Evolutionary conservation across 768 basidiomycete genomes (phyloP).

Genomic region (Leccinellum albellum): DNA sequence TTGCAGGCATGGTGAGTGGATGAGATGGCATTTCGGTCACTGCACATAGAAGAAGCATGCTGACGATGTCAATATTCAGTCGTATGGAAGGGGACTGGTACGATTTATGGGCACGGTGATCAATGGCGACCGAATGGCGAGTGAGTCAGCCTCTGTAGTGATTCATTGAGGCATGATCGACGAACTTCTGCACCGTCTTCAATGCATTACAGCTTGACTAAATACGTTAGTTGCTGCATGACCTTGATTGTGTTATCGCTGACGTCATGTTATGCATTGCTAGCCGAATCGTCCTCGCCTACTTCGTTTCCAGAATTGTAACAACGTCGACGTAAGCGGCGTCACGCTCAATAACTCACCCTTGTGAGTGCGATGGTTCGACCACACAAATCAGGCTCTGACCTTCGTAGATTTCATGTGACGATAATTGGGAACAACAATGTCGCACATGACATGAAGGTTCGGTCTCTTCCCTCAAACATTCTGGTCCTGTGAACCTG

Average conservation of each 20-base stretch:
- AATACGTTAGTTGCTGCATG: neutral
- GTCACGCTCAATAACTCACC: constrained; percentile 14
- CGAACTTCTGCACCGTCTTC: neutral
- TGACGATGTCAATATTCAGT: neutral
- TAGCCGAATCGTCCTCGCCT: constrained; percentile 6
- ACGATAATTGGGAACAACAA: constrained; percentile 5
- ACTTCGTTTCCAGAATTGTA: constrained; percentile 3
- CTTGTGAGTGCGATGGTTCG: neutral
- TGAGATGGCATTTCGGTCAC: neutral
- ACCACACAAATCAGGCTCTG: neutral
- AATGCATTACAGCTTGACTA: neutral
- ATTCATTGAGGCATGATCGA: neutral
- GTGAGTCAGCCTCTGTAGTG: neutral
- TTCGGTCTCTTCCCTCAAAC: neutral
- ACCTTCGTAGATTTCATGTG: constrained; percentile 11
- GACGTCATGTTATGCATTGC: neutral
- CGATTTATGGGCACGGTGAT: constrained; percentile 7
- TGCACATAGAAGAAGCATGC: neutral
- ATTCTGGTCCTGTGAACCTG: neutral
- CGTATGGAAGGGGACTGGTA: constrained; percentile 4
- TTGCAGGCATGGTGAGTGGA: constrained; percentile 2
- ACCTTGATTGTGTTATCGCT: neutral
- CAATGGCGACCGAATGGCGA: neutral
- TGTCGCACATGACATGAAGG: constrained; percentile 11
- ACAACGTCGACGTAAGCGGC: constrained; percentile 8